Evolutionary conservation across 495 filamentous ascomycete genomes (phyloP).

Genomic region (Penicillium waksmanii): DNA sequence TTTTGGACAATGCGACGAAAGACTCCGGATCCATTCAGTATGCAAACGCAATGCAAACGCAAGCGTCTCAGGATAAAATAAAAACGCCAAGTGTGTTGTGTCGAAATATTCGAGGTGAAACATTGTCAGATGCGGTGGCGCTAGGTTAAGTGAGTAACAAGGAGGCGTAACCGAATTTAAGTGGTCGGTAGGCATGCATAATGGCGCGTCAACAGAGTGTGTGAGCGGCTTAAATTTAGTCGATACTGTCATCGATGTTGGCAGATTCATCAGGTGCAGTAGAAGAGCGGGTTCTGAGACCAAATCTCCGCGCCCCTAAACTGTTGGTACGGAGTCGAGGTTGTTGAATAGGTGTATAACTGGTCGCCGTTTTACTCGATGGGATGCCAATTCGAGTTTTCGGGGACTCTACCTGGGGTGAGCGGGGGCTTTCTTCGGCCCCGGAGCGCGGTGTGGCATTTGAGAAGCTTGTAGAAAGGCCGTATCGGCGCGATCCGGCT

Average conservation of each 20-base stretch:
- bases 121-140: conserved; percentile 30
- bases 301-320: conserved; percentile 44
- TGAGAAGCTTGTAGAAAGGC: conserved; percentile 33
- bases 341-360: conserved; percentile 48
- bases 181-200: conserved; percentile 16
- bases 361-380: conserved; percentile 44
- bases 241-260: conserved; percentile 44
- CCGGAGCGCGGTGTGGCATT: conserved; percentile 23
- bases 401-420: conserved; percentile 30
- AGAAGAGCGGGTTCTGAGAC: conserved; percentile 39
- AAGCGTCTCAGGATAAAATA: conserved; percentile 20
- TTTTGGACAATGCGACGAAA: conserved; percentile 19
- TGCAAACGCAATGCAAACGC: conserved; percentile 20
- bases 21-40: conserved; percentile 18
- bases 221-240: conserved; percentile 24
- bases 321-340: conserved; percentile 46
- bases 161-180: conserved; percentile 19
- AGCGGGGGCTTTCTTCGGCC: conserved; percentile 28
- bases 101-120: conserved; percentile 13
- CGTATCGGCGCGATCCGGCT: conserved; percentile 53
- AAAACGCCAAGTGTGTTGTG: conserved; percentile 35
- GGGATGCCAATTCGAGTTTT: conserved; percentile 44
- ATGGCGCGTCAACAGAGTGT: conserved; percentile 12
- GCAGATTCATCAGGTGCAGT: conserved; percentile 31
- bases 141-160: conserved; percentile 38